Conservation (phyloP, 2,329 filamentous ascomycete genomes). For the Pyricularia grisea region DNA sequence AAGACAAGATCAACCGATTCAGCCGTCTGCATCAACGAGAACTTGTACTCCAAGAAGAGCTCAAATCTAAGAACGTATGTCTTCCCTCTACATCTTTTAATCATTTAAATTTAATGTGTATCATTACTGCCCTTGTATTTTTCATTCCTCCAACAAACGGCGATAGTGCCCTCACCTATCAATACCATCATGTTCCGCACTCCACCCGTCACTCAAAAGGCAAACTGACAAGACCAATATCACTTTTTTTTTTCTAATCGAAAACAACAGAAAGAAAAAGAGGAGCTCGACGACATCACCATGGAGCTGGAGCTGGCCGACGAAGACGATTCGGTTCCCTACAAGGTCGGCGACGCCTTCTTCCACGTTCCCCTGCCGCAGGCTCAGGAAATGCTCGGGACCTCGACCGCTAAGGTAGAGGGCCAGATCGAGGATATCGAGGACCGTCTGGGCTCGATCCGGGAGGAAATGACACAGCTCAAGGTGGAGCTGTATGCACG, state of each 20-base stretch:
- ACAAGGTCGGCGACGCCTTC: slow-evolving; percentile 95
- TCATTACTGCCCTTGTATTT: too few relatives aligned
- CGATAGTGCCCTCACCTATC: too few relatives aligned
- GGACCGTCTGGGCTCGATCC: slow-evolving; percentile 62
- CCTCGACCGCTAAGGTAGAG: slow-evolving; percentile 65
- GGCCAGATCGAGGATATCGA: slow-evolving; percentile 67
- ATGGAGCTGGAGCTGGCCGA: slow-evolving; percentile 89
- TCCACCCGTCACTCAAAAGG: too few relatives aligned
- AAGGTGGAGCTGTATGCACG: slow-evolving; percentile 91
- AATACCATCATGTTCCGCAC: too few relatives aligned
- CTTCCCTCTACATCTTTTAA: not conserved
- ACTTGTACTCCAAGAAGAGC: slow-evolving; percentile 65
- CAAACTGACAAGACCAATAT: not conserved
- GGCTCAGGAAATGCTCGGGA: slow-evolving; percentile 74
- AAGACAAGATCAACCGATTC: slow-evolving; percentile 98
- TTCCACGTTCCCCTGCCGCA: slow-evolving; percentile 76
- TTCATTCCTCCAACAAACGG: too few relatives aligned
- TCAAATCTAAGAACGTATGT: slow-evolving; percentile 65
- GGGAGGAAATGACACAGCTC: slow-evolving; percentile 79
- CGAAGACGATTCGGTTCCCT: slow-evolving; percentile 91
- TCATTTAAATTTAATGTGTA: not conserved
- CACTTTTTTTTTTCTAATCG: too few relatives aligned
- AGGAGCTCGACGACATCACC: slow-evolving; percentile 89
- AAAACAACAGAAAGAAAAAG: slow-evolving; percentile 78
- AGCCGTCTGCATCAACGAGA: slow-evolving; percentile 88